These are phyloP conservation scores for Populus davidiana DNA, from an alignment of 345 rosid genomes.

Conservation along the genomic window DNA sequence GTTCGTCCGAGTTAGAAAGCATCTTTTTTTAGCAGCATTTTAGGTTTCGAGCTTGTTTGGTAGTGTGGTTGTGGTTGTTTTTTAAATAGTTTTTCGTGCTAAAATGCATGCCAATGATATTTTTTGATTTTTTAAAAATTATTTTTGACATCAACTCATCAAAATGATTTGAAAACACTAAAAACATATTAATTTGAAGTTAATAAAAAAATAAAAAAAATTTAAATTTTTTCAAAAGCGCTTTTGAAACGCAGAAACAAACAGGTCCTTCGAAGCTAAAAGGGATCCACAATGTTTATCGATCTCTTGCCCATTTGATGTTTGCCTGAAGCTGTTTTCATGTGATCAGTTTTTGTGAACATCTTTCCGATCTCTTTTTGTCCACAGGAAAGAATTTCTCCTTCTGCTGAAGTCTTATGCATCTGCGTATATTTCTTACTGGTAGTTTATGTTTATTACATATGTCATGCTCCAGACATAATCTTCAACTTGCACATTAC, in stretches of 20 bases:
- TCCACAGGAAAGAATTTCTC: slow-evolving; percentile 40
- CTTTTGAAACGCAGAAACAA: too few species aligned
- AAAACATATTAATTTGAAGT: too few species aligned
- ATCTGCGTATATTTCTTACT: neutral
- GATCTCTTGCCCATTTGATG: neutral
- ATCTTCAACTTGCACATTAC: neutral
- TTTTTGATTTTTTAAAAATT: too few species aligned
- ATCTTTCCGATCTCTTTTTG: neutral
- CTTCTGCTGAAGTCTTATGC: slow-evolving; percentile 11
- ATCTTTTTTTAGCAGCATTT: neutral
- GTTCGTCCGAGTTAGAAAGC: neutral
- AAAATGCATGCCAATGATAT: too few species aligned
- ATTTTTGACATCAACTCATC: too few species aligned
- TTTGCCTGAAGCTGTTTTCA: neutral
- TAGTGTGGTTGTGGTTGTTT: too few species aligned
- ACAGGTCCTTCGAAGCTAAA: too few species aligned
- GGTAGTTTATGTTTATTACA: neutral
- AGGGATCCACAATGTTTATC: neutral
- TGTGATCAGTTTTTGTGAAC: neutral
- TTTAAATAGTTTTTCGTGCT: too few species aligned
- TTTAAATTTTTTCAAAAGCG: too few species aligned
- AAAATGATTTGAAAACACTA: too few species aligned
- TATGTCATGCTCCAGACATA: neutral
- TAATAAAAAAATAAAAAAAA: too few species aligned
- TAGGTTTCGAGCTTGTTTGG: too few species aligned